These are phyloP conservation scores for Yarrowia porcina DNA, from an alignment of 805 yeast species.

Conservation along the genomic window DNA sequence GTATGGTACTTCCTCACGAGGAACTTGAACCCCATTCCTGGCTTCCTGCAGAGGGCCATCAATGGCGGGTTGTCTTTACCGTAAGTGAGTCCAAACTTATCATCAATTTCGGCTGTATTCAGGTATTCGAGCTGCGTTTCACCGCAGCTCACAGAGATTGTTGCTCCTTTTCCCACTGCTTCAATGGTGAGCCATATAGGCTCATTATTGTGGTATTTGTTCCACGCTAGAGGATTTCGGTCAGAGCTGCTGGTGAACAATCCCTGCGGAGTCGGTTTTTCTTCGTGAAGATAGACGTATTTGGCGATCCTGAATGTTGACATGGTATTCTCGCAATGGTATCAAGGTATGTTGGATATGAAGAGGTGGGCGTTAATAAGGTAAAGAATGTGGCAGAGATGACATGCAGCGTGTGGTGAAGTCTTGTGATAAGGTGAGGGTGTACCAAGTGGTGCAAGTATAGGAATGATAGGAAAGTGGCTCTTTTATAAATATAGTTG, in stretches of 20 bases:
- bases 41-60: slow-evolving; percentile 4
- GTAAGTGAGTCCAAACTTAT: not conserved
- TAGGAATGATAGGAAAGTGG: too few relatives aligned
- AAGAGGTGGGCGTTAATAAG: too few relatives aligned
- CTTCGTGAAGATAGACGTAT: slow-evolving; percentile 7
- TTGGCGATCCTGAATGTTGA: slow-evolving; percentile 3
- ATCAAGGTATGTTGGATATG: not conserved
- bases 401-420: not conserved
- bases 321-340: not conserved
- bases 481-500: too few relatives aligned
- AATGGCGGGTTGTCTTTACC: slow-evolving; percentile 2
- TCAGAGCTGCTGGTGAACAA: not conserved
- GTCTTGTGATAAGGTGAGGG: not conserved
- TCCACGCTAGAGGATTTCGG: slow-evolving; percentile 3
- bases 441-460: too few relatives aligned
- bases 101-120: not conserved
- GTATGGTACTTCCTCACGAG: not conserved
- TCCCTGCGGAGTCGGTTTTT: slow-evolving; percentile 6
- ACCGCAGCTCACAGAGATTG: too few relatives aligned
- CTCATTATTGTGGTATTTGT: not conserved
- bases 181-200: not conserved
- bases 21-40: slow-evolving; percentile 16
- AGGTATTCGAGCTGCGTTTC: not conserved
- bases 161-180: not conserved
- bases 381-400: too few relatives aligned